Percentiles rank a stretch among this genome's conserved stretches.
Conservation (phyloP, 2,329 filamentous ascomycete species). For the Cladosporium cucumerinum region DNA sequence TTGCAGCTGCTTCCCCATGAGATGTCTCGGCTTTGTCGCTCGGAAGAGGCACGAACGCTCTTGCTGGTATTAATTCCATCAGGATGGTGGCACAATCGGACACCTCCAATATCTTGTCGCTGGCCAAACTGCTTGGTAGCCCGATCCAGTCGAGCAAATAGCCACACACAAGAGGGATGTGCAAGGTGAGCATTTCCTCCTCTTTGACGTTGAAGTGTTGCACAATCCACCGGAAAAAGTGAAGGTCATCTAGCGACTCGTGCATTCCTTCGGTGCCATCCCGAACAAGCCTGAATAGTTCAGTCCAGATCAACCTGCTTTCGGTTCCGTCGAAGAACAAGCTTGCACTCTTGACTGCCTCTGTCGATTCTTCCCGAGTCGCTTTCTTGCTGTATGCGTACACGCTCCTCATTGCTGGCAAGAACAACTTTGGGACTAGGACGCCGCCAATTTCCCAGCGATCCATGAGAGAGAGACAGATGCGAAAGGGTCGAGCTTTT, state of each 20-base stretch:
- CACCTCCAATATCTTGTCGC: not conserved
- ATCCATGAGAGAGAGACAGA: constrained; percentile 95
- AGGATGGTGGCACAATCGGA: constrained; percentile 15
- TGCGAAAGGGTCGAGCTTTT: constrained; percentile 78
- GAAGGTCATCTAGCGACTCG: constrained; percentile 34
- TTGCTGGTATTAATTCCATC: constrained; percentile 11
- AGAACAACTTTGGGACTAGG: constrained; percentile 82
- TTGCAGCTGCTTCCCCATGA: too few species aligned
- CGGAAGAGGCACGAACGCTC: constrained; percentile 1
- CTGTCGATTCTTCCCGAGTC: constrained; percentile 68
- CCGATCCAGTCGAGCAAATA: constrained; percentile 18
- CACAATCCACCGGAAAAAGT: constrained; percentile 64
- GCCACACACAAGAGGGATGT: constrained; percentile 58
- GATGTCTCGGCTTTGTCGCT: not conserved
- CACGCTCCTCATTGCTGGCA: constrained; percentile 79
- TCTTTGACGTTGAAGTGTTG: constrained; percentile 88
- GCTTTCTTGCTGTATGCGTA: constrained; percentile 67
- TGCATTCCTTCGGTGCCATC: constrained; percentile 6
- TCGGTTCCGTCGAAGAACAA: constrained; percentile 98
- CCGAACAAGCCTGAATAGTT: constrained; percentile 24
- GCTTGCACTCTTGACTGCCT: constrained; percentile 88
- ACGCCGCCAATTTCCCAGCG: constrained; percentile 94
- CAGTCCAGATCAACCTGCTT: constrained; percentile 77
- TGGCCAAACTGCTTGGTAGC: not conserved
- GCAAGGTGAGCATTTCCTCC: constrained; percentile 88